Evolutionary conservation across 208 protist species (phyloP).

Genomic region (Wallacemonas sp.): DNA sequence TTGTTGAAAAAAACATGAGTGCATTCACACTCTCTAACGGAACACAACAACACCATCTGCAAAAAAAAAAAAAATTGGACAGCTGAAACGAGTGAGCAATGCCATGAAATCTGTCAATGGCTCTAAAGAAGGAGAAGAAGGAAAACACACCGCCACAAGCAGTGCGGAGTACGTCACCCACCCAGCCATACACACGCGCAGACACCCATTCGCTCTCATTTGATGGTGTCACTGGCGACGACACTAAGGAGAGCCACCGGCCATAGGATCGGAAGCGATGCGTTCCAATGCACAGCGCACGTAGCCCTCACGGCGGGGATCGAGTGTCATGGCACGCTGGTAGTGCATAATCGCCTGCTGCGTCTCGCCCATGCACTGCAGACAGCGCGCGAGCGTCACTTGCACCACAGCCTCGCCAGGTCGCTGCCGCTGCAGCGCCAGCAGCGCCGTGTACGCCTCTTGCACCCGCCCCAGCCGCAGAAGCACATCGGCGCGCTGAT

Average conservation of each 20-base stretch:
- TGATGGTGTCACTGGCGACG: no score
- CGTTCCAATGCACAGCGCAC: slow-evolving; percentile 72
- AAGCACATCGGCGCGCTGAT: slow-evolving; percentile 90
- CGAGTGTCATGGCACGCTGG: slow-evolving; percentile 72
- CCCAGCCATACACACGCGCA: no score
- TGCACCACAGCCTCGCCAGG: slow-evolving; percentile 92
- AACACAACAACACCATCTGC: neutral
- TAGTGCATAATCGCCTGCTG: slow-evolving; percentile 66
- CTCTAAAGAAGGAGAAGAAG: no score
- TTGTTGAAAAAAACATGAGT: neutral
- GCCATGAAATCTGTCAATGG: no score
- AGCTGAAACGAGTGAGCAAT: no score
- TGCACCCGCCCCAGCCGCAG: slow-evolving; percentile 65
- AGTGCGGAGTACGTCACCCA: no score
- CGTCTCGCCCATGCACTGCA: slow-evolving; percentile 45
- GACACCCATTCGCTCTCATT: no score
- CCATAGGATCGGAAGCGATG: slow-evolving; percentile 35
- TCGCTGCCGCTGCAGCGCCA: slow-evolving; percentile 66
- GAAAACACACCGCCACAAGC: no score
- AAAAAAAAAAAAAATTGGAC: slow-evolving; percentile 21
- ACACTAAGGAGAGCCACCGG: slow-evolving; percentile 7
- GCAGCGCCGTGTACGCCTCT: slow-evolving; percentile 75
- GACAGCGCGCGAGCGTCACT: slow-evolving; percentile 85
- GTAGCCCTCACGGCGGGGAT: slow-evolving; percentile 68
- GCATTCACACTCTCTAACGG: neutral